Percentiles rank a stretch among this genome's conserved stretches.
Conservation (phyloP, 1,139 yeast genomes). For the Entelexis paramagnoliae region DNA sequence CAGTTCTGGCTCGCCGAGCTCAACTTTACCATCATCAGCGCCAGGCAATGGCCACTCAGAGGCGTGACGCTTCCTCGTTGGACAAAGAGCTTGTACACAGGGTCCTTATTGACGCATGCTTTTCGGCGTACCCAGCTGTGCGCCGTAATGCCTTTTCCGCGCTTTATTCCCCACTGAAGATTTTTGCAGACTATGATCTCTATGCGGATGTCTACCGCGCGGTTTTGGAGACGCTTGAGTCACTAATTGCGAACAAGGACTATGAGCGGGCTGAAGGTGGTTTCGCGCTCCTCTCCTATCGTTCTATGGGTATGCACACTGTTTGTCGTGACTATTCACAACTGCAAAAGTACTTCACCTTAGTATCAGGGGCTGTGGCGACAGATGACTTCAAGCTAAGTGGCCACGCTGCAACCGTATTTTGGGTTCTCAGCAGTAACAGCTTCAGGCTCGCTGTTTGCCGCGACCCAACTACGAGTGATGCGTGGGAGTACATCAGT, state of each 20-base stretch:
- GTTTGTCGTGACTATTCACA: slow-evolving; percentile 10
- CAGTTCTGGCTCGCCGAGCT: slow-evolving; percentile 66
- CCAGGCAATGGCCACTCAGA: slow-evolving; percentile 45
- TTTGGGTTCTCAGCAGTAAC: slow-evolving; percentile 11
- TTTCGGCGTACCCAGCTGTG: slow-evolving; percentile 63
- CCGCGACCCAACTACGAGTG: neutral
- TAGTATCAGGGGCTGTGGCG: slow-evolving; percentile 13
- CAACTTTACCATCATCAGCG: slow-evolving; percentile 70
- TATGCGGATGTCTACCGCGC: slow-evolving; percentile 31
- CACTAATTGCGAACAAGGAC: slow-evolving; percentile 47
- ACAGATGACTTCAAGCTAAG: slow-evolving; percentile 19
- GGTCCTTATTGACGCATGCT: slow-evolving; percentile 48
- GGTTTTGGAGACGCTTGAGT: slow-evolving; percentile 42
- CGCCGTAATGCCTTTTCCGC: slow-evolving; percentile 63
- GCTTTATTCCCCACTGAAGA: slow-evolving; percentile 59
- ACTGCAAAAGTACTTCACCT: neutral
- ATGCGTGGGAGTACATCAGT: neutral
- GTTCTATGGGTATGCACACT: slow-evolving; percentile 25
- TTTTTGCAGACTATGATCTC: slow-evolving; percentile 50
- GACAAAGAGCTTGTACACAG: slow-evolving; percentile 56
- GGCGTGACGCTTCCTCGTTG: slow-evolving; percentile 36
- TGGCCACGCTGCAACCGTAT: slow-evolving; percentile 12
- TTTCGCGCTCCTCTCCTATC: slow-evolving; percentile 35
- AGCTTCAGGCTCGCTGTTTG: slow-evolving; percentile 13
- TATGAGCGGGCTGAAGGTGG: slow-evolving; percentile 58